phyloP scores from a whole-genome alignment of 108 stramenopile genomes.

The Nitzschia putrida region DNA sequence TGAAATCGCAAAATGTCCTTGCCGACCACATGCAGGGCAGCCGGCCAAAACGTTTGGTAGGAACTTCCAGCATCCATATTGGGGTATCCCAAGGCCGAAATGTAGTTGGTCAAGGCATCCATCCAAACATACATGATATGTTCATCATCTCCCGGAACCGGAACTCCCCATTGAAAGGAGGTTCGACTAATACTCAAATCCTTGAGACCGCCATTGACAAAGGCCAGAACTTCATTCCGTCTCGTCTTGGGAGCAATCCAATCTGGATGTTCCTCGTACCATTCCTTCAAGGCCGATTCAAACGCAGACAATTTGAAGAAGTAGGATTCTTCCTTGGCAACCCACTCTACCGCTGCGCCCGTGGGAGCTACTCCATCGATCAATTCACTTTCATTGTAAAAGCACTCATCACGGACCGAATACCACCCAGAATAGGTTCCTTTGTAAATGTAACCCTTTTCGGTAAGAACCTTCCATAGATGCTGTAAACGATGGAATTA shows the following conservation, averaged over 20 bases:
- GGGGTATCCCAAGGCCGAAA: slow-evolving; percentile 91
- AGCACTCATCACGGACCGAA: slow-evolving; percentile 96
- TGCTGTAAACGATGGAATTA: slow-evolving; percentile 44
- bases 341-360: slow-evolving; percentile 92
- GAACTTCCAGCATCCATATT: slow-evolving; percentile 12
- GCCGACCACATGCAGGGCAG: slow-evolving; percentile 91
- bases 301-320: slow-evolving; percentile 92
- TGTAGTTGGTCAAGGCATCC: slow-evolving; percentile 96
- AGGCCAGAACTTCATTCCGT: slow-evolving; percentile 84
- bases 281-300: slow-evolving; percentile 77
- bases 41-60: slow-evolving; percentile 85
- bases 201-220: slow-evolving; percentile 84
- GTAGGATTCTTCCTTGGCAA: slow-evolving; percentile 95
- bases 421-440: slow-evolving; percentile 98
- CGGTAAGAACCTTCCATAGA: slow-evolving; percentile 82
- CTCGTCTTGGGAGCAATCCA: slow-evolving; percentile 89
- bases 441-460: slow-evolving; percentile 88
- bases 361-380: slow-evolving; percentile 93
- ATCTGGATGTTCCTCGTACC: slow-evolving; percentile 81
- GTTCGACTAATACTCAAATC: slow-evolving; percentile 93
- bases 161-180: slow-evolving; percentile 93
- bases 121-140: slow-evolving; percentile 99
- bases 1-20: slow-evolving; percentile 99
- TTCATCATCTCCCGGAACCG: slow-evolving; percentile 85
- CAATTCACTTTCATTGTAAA: slow-evolving; percentile 91